phyloP scores from a whole-genome alignment of 306 rosid genomes.

The Lotus japonicus region DNA sequence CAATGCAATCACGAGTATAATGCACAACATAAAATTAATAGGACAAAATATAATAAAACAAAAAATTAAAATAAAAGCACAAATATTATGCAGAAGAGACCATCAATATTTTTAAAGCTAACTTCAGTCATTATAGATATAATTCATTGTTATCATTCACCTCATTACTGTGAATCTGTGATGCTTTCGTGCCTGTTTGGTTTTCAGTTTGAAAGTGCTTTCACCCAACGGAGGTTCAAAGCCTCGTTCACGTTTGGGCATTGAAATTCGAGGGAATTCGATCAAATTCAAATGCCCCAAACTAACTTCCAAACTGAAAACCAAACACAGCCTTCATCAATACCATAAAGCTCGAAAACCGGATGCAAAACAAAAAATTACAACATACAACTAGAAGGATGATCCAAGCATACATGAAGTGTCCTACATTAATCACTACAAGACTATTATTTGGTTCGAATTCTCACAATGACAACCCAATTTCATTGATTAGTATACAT shows the following conservation, averaged over 20 bases:
- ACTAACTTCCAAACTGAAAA: too few relatives aligned
- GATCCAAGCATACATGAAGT: too few relatives aligned
- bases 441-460: neutral
- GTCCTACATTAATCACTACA: too few relatives aligned
- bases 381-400: neutral
- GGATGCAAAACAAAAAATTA: neutral
- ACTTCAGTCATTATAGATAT: neutral
- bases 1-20: too few relatives aligned
- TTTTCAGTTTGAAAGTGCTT: too few relatives aligned
- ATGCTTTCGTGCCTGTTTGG: too few relatives aligned
- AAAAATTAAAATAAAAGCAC: neutral
- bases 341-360: neutral
- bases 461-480: neutral
- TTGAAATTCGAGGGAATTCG: too few relatives aligned
- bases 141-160: neutral
- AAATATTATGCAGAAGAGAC: neutral
- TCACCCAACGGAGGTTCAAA: too few relatives aligned
- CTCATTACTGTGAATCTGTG: neutral
- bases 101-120: neutral
- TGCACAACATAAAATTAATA: too few relatives aligned
- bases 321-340: too few relatives aligned
- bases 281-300: too few relatives aligned
- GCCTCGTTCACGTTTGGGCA: too few relatives aligned
- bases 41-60: neutral
- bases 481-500: neutral